These are phyloP conservation scores for Psilocybe subaeruginosa DNA, from an alignment of 768 basidiomycete species.

Conservation along the genomic window DNA sequence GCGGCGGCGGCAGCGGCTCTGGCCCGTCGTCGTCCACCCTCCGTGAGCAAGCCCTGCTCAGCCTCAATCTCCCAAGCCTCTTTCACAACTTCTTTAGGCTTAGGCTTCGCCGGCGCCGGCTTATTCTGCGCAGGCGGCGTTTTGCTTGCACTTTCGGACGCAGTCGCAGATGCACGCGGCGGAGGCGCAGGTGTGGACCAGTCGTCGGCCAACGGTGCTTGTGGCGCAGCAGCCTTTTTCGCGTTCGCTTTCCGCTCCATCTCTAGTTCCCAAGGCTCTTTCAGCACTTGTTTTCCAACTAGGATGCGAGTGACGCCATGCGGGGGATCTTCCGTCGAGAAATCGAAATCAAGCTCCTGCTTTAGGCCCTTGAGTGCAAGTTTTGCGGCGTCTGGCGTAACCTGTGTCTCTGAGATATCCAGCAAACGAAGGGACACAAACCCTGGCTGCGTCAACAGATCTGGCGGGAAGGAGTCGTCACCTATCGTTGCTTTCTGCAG, in stretches of 20 bases:
- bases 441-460: slow-evolving; percentile 32
- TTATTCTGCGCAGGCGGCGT: slow-evolving; percentile 2
- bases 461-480: slow-evolving; percentile 58
- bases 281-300: slow-evolving; percentile 70
- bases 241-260: slow-evolving; percentile 56
- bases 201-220: slow-evolving; percentile 16
- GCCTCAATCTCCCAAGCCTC: slow-evolving; percentile 84
- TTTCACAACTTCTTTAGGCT: slow-evolving; percentile 47
- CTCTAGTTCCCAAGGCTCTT: slow-evolving; percentile 83
- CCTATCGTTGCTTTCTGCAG: slow-evolving; percentile 60
- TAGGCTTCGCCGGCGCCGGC: slow-evolving; percentile 20
- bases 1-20: slow-evolving; percentile 52
- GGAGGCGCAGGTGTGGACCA: slow-evolving; percentile 15
- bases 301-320: slow-evolving; percentile 57
- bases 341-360: slow-evolving; percentile 57
- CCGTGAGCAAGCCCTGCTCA: slow-evolving; percentile 73
- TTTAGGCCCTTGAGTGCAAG: slow-evolving; percentile 48
- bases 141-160: slow-evolving; percentile 11
- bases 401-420: slow-evolving; percentile 69
- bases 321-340: slow-evolving; percentile 54
- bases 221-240: slow-evolving; percentile 29
- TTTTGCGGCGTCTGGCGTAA: slow-evolving; percentile 47
- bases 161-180: slow-evolving; percentile 11
- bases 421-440: slow-evolving; percentile 61
- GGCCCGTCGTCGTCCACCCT: slow-evolving; percentile 70